Conservation (phyloP, 192 early-diverging fungal genomes). For the Gryganskiella cystojenkinii region DNA sequence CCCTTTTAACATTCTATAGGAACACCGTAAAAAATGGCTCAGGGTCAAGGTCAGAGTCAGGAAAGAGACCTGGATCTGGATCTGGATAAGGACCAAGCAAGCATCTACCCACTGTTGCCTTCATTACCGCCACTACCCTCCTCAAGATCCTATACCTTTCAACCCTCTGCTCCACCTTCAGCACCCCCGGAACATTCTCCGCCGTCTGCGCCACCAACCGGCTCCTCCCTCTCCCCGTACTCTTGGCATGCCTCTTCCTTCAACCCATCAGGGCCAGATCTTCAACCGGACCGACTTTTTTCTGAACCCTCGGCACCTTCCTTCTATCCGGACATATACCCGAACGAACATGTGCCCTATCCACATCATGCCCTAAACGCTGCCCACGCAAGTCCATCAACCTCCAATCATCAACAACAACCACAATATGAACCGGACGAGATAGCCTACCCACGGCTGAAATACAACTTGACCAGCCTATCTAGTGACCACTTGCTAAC, state of each 20-base stretch:
- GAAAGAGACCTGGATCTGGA: neutral
- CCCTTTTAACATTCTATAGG: too few species aligned
- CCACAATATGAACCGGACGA: neutral
- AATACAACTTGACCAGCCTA: neutral
- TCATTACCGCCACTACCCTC: neutral
- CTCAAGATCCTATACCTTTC: neutral
- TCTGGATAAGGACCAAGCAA: slow-evolving; percentile 14
- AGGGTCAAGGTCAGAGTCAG: neutral
- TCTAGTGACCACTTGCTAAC: neutral
- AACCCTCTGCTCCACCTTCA: slow-evolving; percentile 6
- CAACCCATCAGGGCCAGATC: slow-evolving; percentile 10
- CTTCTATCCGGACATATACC: slow-evolving; percentile 6
- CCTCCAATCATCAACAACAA: neutral
- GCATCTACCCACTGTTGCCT: slow-evolving; percentile 24
- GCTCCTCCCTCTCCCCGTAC: neutral
- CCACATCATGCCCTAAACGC: slow-evolving; percentile 4
- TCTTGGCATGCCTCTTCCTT: slow-evolving; percentile 13
- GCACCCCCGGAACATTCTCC: neutral
- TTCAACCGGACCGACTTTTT: slow-evolving; percentile 7
- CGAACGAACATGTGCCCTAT: neutral
- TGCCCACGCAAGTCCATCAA: neutral
- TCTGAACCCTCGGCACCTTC: slow-evolving; percentile 13
- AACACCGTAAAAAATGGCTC: too few species aligned
- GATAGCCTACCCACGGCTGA: neutral
- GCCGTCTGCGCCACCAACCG: slow-evolving; percentile 7